Evolutionary conservation across 2,329 filamentous ascomycete genomes (phyloP), one percentile per base, ranked within the genome.

Genomic region (Penicillium oxalicum): DNA sequence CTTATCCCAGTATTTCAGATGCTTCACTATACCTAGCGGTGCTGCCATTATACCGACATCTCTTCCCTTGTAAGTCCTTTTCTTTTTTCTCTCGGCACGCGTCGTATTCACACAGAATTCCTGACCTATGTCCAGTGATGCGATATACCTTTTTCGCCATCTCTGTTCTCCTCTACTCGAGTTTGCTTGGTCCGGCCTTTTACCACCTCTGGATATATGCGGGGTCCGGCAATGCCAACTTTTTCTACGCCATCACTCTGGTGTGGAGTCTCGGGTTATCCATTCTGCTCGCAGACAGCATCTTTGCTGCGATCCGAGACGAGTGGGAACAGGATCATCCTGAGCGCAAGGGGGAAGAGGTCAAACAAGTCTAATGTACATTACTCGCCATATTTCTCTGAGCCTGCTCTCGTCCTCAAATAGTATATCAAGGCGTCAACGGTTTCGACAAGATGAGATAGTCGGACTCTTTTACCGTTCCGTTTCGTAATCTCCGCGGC

Each of bases 121-220:
- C 68, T 73, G 59, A 73, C 52, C 4, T 5, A 4, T 27, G 2
- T n/a, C 9, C 51, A 86, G 82, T 97, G 33, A 94, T 96, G 82
- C 83, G 93, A 40, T 97, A 97, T 70, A 87, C 87, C 0, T 98
- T 96, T 67, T 80, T 97, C 53, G 84, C 88, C 9, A 80, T 87
- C 1, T 84, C 90, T 0, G 87, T 87, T 2, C 77, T 98, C 35
- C 74, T 97, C 8, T 98, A 98, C 68, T 85, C 89, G 25, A 86
- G 85, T 2, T 84, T 95, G 53, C 78, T 98, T 0, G 93, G 93
- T 0, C 93, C 93, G 1, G 90, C 91, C 0, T 98, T 98, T 66
- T 95, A 97, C 67, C 85, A 98, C 65, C 76, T 98, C 4, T 98
- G 93, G 93, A 91, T 98, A 49, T 98, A 97, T 64, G 93, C 93